Evolutionary conservation across 768 basidiomycete species (phyloP).

Genomic region (Xerocomus potaroensis): DNA sequence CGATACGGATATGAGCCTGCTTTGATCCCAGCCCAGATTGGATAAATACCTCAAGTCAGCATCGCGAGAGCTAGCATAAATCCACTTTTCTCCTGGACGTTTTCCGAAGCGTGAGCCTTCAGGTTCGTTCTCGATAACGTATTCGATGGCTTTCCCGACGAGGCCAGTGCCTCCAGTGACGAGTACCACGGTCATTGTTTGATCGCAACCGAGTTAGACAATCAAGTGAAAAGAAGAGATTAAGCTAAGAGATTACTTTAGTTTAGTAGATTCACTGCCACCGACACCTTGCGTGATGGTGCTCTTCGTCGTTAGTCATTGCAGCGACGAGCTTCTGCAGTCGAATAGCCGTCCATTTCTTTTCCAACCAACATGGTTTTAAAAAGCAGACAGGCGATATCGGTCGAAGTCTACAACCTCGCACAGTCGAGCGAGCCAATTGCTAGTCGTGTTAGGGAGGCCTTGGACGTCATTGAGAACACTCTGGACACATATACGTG

Average conservation of each 20-base stretch:
- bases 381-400: constrained; percentile 52
- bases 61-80: constrained; percentile 75
- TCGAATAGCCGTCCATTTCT: neutral
- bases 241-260: too few species aligned
- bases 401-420: constrained; percentile 57
- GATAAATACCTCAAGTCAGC: constrained; percentile 74
- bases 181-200: constrained; percentile 50
- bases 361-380: constrained; percentile 2
- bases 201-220: too few species aligned
- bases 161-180: constrained; percentile 86
- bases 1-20: constrained; percentile 3
- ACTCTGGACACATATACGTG: constrained; percentile 80
- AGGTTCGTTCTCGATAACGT: constrained; percentile 75
- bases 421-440: constrained; percentile 54
- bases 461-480: constrained; percentile 75
- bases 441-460: constrained; percentile 64
- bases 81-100: constrained; percentile 73
- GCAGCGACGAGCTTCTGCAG: constrained; percentile 4
- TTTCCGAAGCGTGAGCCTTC: constrained; percentile 77
- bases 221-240: too few species aligned
- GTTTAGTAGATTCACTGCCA: constrained; percentile 5
- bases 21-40: neutral
- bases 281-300: neutral
- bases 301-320: constrained; percentile 4
- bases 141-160: constrained; percentile 79